phyloP scores from a whole-genome alignment of 345 rosid genomes.

The Pseudoturritis turrita region DNA sequence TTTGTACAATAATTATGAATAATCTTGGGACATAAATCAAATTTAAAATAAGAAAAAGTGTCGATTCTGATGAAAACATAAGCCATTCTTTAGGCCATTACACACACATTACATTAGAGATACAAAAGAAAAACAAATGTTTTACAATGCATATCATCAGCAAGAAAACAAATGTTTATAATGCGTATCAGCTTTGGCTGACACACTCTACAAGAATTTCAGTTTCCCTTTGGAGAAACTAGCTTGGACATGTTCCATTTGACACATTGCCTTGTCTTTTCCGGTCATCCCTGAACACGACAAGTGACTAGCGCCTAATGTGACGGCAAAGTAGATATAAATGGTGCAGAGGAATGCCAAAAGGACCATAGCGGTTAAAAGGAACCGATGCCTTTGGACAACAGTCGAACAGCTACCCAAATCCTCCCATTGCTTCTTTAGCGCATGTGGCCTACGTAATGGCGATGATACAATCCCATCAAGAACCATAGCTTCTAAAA shows the following conservation, averaged over 20 bases:
- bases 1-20: constrained; percentile 12
- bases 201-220: constrained; percentile 38
- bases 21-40: background rate
- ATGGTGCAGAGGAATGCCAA: constrained; percentile 77
- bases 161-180: background rate
- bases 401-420: constrained; percentile 76
- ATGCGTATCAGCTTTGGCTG: constrained; percentile 6
- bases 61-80: background rate
- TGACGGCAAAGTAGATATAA: constrained; percentile 91
- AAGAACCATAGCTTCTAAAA: constrained; percentile 50
- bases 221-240: constrained; percentile 50
- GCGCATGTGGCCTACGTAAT: constrained; percentile 59
- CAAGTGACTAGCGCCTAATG: constrained; percentile 52
- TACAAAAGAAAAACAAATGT: background rate
- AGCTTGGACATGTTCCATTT: constrained; percentile 45
- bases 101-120: constrained; percentile 11
- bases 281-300: constrained; percentile 73
- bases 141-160: background rate
- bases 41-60: constrained; percentile 5
- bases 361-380: constrained; percentile 70
- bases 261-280: constrained; percentile 51
- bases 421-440: constrained; percentile 71
- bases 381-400: constrained; percentile 72
- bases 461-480: constrained; percentile 73
- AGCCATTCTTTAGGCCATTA: constrained; percentile 9